Evolutionary conservation across 106 monocot species (phyloP).

Genomic region (Acanthochlamys bracteata): DNA sequence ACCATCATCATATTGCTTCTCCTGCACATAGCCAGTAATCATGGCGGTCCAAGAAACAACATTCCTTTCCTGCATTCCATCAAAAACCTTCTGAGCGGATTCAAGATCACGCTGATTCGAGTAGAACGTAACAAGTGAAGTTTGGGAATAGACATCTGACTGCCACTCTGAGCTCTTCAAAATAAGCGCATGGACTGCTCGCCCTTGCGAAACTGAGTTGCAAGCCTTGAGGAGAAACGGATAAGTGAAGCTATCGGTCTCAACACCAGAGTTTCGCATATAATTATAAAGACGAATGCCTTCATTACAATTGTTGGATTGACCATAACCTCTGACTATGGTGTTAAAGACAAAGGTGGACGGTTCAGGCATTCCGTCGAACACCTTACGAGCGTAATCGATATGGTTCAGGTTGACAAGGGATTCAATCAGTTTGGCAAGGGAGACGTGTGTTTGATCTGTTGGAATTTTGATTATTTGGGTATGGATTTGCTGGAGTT

Average conservation of each 20-base stretch:
- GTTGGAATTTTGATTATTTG: constrained; percentile 14
- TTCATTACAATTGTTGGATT: background rate
- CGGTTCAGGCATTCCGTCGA: constrained; percentile 14
- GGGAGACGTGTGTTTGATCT: background rate
- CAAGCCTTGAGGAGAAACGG: constrained; percentile 16
- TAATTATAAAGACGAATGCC: constrained; percentile 4
- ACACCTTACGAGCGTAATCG: constrained; percentile 14
- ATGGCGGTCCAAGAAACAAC: constrained; percentile 20
- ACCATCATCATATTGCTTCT: constrained; percentile 6
- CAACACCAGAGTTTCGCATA: background rate
- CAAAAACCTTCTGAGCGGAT: constrained; percentile 12
- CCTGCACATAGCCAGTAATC: constrained; percentile 10
- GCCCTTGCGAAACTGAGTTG: constrained; percentile 2
- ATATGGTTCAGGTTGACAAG: constrained; percentile 2
- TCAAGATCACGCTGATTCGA: constrained; percentile 8
- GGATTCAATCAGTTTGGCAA: constrained; percentile 10
- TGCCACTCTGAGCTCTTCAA: background rate
- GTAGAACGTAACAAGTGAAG: constrained; percentile 16
- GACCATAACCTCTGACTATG: constrained; percentile 13
- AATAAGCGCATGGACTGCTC: constrained; percentile 9
- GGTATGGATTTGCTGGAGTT: constrained; percentile 15
- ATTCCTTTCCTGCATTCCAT: constrained; percentile 18
- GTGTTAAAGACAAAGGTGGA: constrained; percentile 17
- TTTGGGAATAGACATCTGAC: constrained; percentile 13
- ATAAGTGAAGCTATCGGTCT: constrained; percentile 12